Evolutionary conservation across 2,329 filamentous ascomycete genomes (phyloP), one percentile per base, ranked within the genome.

Genomic region (Sporothrix humicola): DNA sequence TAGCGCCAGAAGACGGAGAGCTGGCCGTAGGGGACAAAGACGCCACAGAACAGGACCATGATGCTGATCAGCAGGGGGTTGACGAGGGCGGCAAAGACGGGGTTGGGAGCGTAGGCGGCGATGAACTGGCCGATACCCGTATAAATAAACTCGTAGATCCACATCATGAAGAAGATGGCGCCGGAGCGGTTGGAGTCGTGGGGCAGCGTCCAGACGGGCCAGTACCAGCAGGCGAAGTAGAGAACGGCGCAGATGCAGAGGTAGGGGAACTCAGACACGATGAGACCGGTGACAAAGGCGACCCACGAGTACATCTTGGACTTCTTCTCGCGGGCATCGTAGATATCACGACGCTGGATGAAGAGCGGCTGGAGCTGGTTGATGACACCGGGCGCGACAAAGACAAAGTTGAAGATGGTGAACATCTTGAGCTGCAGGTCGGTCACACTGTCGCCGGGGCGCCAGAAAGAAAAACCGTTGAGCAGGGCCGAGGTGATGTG

Each of bases 171-270:
- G 86, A 97, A 97, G 17, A 74, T 65, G 65, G 72, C 80, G 95
- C 93, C 82, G 94, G 97, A 0, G 94, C 94, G 0, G 93, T 92
- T 92, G 82, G 91, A 97, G 86, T 97, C 97, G 2, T 97, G 82
- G 0, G 92, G 93, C 0, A 97, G 79, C 85, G 58, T 63, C 58
- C 73, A 72, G 3, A 68, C 73, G 5, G 74, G 69, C 9, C 69
- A 77, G 59, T 76, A 76, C 72, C 74, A 75, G 73, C 73, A 90
- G 74, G 89, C 88, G 79, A 92, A 97, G 86, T 97, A 97, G 73
- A 84, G 85, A 9, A 96, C 89, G 0, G 93, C 91, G 81, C 93
- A 97, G 65, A 97, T 82, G 17, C 97, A 84, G 54, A 88, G 92
- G 85, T 97, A 97, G 0, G 94, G 94, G 80, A 97, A 87, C 82